Conservation (phyloP, 441 rosid genomes). For the Gossypium davidsonii region DNA sequence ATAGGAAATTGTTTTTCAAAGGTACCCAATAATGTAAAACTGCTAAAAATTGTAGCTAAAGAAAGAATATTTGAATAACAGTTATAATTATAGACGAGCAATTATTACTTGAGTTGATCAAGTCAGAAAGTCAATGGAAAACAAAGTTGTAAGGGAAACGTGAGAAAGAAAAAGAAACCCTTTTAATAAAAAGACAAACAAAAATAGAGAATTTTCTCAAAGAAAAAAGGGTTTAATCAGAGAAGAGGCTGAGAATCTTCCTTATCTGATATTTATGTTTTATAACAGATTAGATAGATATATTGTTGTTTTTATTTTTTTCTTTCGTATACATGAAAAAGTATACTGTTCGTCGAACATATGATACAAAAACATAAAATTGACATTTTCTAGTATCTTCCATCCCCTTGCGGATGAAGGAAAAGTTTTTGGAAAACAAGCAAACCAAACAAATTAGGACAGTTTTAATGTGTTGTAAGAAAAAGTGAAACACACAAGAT, state of each 20-base stretch:
- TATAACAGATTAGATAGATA: neutral
- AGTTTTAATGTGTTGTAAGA: neutral
- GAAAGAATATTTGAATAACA: no score
- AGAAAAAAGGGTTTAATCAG: neutral
- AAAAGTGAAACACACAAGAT: neutral
- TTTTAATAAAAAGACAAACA: neutral
- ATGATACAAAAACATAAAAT: neutral
- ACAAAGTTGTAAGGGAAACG: neutral
- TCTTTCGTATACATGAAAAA: neutral
- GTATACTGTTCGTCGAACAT: no score
- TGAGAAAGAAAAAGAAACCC: neutral
- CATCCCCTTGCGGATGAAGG: neutral
- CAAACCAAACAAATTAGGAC: neutral
- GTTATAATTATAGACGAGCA: neutral
- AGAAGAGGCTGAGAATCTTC: neutral
- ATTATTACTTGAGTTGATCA: constrained; percentile 1
- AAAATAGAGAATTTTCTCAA: neutral
- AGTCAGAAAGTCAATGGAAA: constrained; percentile 29
- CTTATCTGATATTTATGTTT: neutral
- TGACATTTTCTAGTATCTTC: neutral
- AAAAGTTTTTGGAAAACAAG: neutral
- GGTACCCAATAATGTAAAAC: neutral
- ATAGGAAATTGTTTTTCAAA: neutral
- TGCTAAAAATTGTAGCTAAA: neutral
- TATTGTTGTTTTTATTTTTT: neutral